phyloP scores from a whole-genome alignment of 352 stramenopile species.

The Phytophthora europaea region DNA sequence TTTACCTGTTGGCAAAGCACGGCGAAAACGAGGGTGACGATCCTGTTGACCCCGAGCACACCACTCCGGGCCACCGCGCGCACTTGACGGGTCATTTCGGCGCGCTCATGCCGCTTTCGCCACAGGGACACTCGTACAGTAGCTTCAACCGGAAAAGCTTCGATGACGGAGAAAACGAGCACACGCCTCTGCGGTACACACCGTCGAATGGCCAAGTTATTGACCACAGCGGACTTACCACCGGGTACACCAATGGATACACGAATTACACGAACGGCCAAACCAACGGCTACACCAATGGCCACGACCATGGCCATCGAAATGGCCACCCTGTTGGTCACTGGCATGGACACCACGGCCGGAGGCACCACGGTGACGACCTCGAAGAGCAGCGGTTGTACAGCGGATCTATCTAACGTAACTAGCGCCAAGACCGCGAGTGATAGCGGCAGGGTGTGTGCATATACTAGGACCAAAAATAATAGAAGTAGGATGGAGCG shows the following conservation, averaged over 20 bases:
- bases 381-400: constrained; percentile 41
- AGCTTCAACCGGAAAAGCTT: constrained; percentile 55
- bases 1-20: constrained; percentile 87
- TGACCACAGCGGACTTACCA: constrained; percentile 27
- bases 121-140: constrained; percentile 50
- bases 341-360: constrained; percentile 32
- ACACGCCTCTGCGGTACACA: constrained; percentile 47
- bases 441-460: constrained; percentile 16
- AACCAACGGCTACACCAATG: constrained; percentile 21
- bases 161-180: constrained; percentile 58
- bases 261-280: constrained; percentile 24
- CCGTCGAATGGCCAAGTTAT: constrained; percentile 31
- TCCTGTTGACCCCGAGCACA: constrained; percentile 37
- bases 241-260: constrained; percentile 27
- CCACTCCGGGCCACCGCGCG: constrained; percentile 48
- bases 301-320: constrained; percentile 17
- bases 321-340: constrained; percentile 28
- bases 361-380: constrained; percentile 33
- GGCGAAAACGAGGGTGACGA: constrained; percentile 63
- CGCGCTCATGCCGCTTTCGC: constrained; percentile 84
- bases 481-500: constrained; percentile 39
- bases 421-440: not conserved
- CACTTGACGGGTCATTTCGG: constrained; percentile 79
- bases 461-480: constrained; percentile 31
- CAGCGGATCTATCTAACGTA: constrained; percentile 42